Evolutionary conservation across 352 stramenopile genomes (phyloP).

Genomic region (Globisporangium barbulae): DNA sequence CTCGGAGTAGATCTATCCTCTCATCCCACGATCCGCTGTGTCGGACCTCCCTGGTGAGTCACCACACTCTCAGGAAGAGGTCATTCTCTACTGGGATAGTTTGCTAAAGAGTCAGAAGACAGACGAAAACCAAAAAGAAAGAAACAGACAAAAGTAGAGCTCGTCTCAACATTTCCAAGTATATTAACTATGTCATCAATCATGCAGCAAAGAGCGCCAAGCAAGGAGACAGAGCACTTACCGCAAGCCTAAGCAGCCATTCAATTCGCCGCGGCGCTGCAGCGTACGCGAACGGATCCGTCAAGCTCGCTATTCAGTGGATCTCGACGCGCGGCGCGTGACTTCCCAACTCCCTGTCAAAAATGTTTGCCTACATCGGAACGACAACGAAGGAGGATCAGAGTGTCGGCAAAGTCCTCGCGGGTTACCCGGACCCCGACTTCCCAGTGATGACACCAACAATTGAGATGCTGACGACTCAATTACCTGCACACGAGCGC

Average conservation of each 20-base stretch:
- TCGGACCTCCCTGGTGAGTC: constrained; percentile 8
- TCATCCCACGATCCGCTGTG: not conserved
- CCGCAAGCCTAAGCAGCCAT: not conserved
- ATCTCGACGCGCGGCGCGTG: constrained; percentile 18
- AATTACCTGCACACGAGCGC: not conserved
- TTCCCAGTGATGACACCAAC: constrained; percentile 7
- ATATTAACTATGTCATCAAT: constrained; percentile 8
- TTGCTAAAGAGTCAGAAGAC: not conserved
- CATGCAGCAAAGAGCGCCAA: not conserved
- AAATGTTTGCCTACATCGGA: constrained; percentile 27
- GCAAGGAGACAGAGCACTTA: not conserved
- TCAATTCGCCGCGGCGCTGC: constrained; percentile 5
- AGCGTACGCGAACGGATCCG: constrained; percentile 16
- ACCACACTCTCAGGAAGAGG: not conserved
- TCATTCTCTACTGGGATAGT: not conserved
- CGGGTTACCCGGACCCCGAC: constrained; percentile 13
- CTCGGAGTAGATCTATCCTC: constrained; percentile 8
- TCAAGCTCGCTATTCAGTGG: constrained; percentile 21
- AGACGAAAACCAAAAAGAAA: not conserved
- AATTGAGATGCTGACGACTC: not conserved
- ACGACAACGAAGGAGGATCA: constrained; percentile 21
- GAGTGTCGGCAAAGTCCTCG: constrained; percentile 18
- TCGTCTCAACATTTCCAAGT: not conserved
- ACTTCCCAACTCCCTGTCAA: constrained; percentile 18
- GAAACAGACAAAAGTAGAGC: not conserved